Percentiles rank a stretch among this genome's conserved stretches.
These are phyloP conservation scores for Malassezia globosa DNA, from an alignment of 1,284 basidiomycete species.

Conservation along the genomic window DNA sequence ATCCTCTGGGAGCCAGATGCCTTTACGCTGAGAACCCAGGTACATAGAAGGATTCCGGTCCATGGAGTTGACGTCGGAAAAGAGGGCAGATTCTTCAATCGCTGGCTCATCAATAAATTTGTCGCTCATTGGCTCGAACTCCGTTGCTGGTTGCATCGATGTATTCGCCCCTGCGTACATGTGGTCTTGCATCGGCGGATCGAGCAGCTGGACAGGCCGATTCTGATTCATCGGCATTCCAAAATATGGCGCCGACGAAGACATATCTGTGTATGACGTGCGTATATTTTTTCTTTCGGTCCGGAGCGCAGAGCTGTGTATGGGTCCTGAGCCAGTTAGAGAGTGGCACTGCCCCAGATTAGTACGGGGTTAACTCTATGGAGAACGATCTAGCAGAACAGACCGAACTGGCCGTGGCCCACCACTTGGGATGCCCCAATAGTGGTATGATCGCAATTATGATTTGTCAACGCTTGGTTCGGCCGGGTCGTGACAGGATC, in stretches of 20 bases:
- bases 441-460: too few species aligned
- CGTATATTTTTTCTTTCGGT: too few species aligned
- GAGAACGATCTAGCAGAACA: too few species aligned
- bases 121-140: background rate
- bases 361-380: too few species aligned
- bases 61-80: background rate
- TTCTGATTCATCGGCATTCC: background rate
- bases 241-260: background rate
- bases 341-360: too few species aligned
- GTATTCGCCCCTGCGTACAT: background rate
- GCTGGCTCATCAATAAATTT: slow-evolving; percentile 1
- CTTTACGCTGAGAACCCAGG: background rate
- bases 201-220: slow-evolving; percentile 1
- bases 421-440: too few species aligned
- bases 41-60: background rate
- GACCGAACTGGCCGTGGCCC: too few species aligned
- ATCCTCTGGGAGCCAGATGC: slow-evolving; percentile 39
- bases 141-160: background rate
- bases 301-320: too few species aligned
- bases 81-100: background rate
- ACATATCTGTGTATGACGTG: too few species aligned
- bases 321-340: too few species aligned
- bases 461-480: too few species aligned
- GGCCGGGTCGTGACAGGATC: too few species aligned
- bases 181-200: background rate